A percentile compares a stretch with the other conserved stretches of the same genome.
Evolutionary conservation across 2,329 filamentous ascomycete species (phyloP).

Genomic region (Fusarium tricinctum): DNA sequence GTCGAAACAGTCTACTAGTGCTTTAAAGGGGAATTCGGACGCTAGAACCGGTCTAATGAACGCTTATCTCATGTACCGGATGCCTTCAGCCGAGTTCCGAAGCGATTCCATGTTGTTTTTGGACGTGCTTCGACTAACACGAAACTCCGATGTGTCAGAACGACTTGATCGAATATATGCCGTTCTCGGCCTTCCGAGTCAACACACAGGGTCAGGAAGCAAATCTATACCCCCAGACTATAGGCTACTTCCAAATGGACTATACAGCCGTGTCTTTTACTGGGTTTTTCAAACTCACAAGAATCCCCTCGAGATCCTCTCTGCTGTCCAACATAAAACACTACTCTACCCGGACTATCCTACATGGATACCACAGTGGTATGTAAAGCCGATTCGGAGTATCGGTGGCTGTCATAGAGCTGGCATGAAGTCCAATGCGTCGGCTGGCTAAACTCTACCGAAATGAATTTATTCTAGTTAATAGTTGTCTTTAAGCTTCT

Average conservation of each 20-base stretch:
- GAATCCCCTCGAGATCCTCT: not conserved
- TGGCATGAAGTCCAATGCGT: not conserved
- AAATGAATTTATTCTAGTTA: no score
- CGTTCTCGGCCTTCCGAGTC: not conserved
- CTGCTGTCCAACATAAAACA: not conserved
- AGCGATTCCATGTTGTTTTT: not conserved
- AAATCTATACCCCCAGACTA: not conserved
- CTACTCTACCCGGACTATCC: not conserved
- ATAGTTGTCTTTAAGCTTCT: no score
- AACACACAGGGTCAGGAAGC: not conserved
- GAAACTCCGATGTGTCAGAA: not conserved
- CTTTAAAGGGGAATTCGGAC: not conserved
- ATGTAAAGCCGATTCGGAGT: not conserved
- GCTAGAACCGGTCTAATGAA: conserved; percentile 2
- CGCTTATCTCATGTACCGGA: conserved; percentile 2
- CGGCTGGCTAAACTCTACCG: not conserved
- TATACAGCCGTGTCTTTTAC: not conserved
- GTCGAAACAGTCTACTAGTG: not conserved
- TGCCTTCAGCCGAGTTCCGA: not conserved
- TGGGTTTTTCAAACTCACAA: not conserved
- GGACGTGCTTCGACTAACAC: not conserved
- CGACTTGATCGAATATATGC: not conserved
- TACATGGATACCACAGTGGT: not conserved
- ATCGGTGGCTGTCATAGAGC: not conserved
- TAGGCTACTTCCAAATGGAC: not conserved